phyloP scores from a whole-genome alignment of 139 green algal genomes.

The Chlamydomonas schloesseri region DNA sequence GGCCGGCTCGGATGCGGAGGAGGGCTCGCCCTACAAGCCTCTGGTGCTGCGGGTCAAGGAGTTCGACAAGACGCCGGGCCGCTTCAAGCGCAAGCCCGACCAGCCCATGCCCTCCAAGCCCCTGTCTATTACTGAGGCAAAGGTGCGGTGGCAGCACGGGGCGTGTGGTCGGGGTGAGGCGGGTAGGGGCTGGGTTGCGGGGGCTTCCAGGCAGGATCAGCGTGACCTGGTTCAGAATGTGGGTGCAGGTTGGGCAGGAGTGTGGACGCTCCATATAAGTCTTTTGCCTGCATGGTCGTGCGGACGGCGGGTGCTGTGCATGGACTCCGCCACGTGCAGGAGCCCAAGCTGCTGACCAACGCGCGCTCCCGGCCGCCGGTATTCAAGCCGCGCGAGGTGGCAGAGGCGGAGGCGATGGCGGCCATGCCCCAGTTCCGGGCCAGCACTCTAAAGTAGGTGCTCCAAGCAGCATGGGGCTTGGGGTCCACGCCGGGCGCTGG shows the following conservation, averaged over 20 bases:
- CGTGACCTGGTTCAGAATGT: no score
- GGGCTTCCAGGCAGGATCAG: neutral
- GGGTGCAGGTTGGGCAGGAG: neutral
- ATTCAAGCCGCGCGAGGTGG: conserved; percentile 70
- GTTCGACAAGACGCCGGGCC: conserved; percentile 58
- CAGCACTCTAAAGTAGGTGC: conserved; percentile 66
- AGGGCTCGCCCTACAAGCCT: conserved; percentile 55
- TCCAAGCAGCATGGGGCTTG: no score
- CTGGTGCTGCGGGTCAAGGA: conserved; percentile 55
- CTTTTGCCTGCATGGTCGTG: no score
- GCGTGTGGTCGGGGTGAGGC: no score
- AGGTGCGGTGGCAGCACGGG: no score
- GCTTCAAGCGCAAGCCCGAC: conserved; percentile 54
- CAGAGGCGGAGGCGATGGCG: conserved; percentile 71
- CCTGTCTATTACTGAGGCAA: conserved; percentile 39
- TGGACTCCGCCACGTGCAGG: no score
- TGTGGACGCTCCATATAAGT: neutral
- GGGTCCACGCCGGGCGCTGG: no score
- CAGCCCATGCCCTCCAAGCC: conserved; percentile 39
- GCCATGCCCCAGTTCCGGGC: conserved; percentile 69
- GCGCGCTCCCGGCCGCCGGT: conserved; percentile 53
- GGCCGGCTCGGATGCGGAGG: no score
- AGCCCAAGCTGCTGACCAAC: conserved; percentile 62
- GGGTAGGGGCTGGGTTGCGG: no score
- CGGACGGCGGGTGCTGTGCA: no score